phyloP scores from a whole-genome alignment of 768 basidiomycete species.

The Cystofilobasidium ferigula region DNA sequence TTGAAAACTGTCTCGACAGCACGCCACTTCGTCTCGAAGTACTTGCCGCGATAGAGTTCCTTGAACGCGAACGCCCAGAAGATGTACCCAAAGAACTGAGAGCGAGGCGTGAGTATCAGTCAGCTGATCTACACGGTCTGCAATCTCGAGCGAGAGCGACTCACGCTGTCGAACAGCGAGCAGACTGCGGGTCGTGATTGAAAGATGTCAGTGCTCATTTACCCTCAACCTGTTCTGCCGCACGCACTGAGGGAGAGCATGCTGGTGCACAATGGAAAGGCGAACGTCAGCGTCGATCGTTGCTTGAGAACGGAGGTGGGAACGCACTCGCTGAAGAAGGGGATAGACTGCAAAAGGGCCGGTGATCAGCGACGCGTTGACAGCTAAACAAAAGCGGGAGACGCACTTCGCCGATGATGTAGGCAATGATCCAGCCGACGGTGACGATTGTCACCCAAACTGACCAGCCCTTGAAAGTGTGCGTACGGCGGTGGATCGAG shows the following conservation, averaged over 20 bases:
- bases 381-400: conserved; percentile 9
- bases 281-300: not conserved
- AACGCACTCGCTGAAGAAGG: too few relatives aligned
- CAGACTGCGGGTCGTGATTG: too few relatives aligned
- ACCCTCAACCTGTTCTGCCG: too few relatives aligned
- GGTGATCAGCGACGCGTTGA: not conserved
- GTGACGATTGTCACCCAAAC: conserved; percentile 30
- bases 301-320: too few relatives aligned
- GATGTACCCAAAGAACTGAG: conserved; percentile 15
- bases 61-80: conserved; percentile 28
- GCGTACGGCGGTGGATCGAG: conserved; percentile 27
- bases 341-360: not conserved
- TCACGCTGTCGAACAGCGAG: conserved; percentile 30
- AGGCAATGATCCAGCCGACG: conserved; percentile 25
- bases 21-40: conserved; percentile 3
- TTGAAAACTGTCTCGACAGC: conserved; percentile 22
- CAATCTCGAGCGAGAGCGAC: too few relatives aligned
- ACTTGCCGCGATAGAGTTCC: conserved; percentile 21
- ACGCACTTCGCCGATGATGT: conserved; percentile 26
- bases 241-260: conserved; percentile 1
- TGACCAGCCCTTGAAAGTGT: conserved; percentile 30
- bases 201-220: too few relatives aligned
- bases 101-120: not conserved
- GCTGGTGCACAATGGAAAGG: conserved; percentile 2
- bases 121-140: too few relatives aligned